Evolutionary conservation across 176 grass and related monocot genomes (phyloP), one percentile per base, ranked within the genome.

Genomic region (Bromus sterilis): DNA sequence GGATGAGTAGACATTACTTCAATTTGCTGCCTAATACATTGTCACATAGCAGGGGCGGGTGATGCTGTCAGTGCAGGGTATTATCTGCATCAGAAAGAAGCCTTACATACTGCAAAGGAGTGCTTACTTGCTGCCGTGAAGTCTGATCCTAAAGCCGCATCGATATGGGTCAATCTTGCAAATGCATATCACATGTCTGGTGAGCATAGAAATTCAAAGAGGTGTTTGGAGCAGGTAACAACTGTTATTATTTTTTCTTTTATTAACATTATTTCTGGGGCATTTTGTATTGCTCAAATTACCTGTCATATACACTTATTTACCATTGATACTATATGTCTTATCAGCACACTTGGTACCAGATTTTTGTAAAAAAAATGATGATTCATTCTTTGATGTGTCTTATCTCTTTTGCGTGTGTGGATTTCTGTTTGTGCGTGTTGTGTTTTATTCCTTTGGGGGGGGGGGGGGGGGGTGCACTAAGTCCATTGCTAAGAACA

Each of bases 201-300:
- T 74, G 96, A 98, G 56, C 93, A 95, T 79, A 88, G 29, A 77
- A 95, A 91, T 84, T 92, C 96, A 64, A 95, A 88, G 77, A 90
- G 75, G 70, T 95, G 96, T 86, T 86, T 98, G 84, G 96, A 98
- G 84, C 93, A 98, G 96, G 96, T 98, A 87, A 61, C 18, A 74
- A 32, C 14, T 76, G 28, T 32, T 70, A 58, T 60, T 80, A 74
- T 26, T 6, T 78, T 83, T 75, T 6, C 35, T 43, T 44, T 78
- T 78, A 80, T 80, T 79, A 42, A 34, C 70, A 71, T 80, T 63
- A 55, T 43, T 7, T 7, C 72, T 62, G 32, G 39, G 24, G 23
- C 18, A 44, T 44, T 53, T 77, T 33, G 24, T 39, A 18, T 31
- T 87, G 12, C 31, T 61, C 28, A 70, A 25, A 77, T 39, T 69